Evolutionary conservation across 164 flowering plant genomes (phyloP).

Genomic region (Aristolochia californica): DNA sequence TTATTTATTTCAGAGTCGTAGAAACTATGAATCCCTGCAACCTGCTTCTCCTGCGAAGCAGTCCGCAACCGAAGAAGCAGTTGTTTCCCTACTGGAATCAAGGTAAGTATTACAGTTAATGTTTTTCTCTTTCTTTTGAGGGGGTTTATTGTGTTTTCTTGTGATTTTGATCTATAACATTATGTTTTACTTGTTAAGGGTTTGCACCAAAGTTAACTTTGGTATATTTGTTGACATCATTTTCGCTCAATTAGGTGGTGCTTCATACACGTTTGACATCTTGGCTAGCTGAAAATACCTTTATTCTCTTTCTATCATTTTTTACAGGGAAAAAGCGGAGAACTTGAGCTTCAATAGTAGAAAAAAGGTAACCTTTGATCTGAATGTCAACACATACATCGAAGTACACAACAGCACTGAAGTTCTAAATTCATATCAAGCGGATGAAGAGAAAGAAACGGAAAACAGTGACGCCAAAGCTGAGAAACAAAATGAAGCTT

Average conservation of each 20-base stretch:
- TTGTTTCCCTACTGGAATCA: conserved; percentile 6
- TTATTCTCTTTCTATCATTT: not conserved
- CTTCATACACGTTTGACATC: too few species aligned
- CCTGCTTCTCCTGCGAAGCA: conserved; percentile 19
- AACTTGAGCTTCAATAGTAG: conserved; percentile 18
- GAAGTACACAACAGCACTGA: conserved; percentile 10
- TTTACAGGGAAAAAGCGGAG: conserved; percentile 23
- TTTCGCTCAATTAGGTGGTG: too few species aligned
- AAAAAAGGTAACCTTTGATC: conserved; percentile 49
- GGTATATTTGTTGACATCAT: too few species aligned
- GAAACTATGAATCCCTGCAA: conserved; percentile 34
- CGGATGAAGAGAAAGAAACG: conserved; percentile 12
- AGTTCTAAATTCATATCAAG: conserved; percentile 9
- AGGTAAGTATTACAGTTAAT: conserved; percentile 14
- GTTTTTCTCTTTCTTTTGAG: not conserved
- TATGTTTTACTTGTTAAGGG: too few species aligned
- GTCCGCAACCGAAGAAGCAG: conserved; percentile 11
- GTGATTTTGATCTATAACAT: too few species aligned
- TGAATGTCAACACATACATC: conserved; percentile 28
- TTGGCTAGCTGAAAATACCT: too few species aligned
- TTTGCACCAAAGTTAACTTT: too few species aligned
- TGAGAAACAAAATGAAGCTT: conserved; percentile 17
- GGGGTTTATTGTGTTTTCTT: not conserved
- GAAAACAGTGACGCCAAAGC: conserved; percentile 16
- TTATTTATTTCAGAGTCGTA: conserved; percentile 27